These are phyloP conservation scores for Funneliformis mosseae DNA, from an alignment of 192 early-diverging fungal species.

Conservation along the genomic window DNA sequence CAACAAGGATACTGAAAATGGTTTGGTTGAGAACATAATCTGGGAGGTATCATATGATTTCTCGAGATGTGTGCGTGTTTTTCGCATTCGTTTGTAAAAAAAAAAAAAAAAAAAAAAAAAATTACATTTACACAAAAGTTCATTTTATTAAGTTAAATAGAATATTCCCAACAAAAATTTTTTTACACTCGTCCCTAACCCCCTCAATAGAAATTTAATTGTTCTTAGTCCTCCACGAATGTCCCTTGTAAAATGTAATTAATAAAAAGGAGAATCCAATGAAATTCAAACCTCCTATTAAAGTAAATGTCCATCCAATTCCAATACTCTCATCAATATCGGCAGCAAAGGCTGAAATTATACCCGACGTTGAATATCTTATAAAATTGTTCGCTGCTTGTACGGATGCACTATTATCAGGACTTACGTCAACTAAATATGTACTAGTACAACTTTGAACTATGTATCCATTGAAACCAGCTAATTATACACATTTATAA, in stretches of 20 bases:
- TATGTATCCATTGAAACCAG: not conserved
- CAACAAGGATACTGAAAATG: no score
- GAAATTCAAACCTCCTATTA: not conserved
- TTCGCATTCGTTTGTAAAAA: no score
- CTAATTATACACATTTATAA: not conserved
- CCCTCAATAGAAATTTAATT: no score
- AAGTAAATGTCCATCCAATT: not conserved
- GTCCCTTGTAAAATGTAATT: not conserved
- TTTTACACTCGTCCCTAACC: no score
- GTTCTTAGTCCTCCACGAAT: not conserved
- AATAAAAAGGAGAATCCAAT: not conserved
- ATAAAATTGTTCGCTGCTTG: conserved; percentile 14
- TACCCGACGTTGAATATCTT: not conserved
- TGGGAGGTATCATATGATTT: no score
- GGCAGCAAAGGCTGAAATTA: not conserved
- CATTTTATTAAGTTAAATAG: no score
- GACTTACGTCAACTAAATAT: conserved; percentile 28
- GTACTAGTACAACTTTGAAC: not conserved
- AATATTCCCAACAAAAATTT: no score
- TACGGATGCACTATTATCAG: conserved; percentile 5
- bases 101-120: no score
- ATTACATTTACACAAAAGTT: no score
- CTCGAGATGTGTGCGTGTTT: no score
- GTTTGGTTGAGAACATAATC: no score
- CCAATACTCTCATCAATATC: not conserved